Base-by-base conservation (phyloP, 1,284 basidiomycete species). In the Trametes polyzona region DNA sequence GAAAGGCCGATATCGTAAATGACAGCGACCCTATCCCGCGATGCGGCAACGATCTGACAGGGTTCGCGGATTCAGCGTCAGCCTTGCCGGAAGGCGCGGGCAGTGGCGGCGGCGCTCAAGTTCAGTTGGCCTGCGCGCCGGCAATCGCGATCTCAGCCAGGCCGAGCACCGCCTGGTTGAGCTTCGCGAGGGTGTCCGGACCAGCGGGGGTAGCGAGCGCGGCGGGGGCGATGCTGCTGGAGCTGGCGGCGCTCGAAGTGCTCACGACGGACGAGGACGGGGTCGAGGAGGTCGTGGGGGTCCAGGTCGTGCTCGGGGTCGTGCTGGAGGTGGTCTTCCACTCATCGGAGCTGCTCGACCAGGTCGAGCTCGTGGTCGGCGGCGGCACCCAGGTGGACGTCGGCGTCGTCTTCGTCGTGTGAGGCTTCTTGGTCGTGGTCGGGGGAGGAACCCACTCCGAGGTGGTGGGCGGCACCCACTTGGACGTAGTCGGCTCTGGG, bases 161-260 rank as follows among this genome's bases (percentile, higher is more conserved):
- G 30, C 70, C 69, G 53, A 80, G 57, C 47, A 84, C 16, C n/a
- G 72, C 69, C 48, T 72, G 53, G 65, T 77, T 76, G 47, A 77
- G 37, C 30, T 39, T 53, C 11, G 67, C 27, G 51, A 82, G 55
- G 55, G 72, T 76, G 48, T 74, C 58, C n/a, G 73, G 68, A 50
- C 59, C 58, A 37, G 54, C 40, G 17, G 71, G 52, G 41, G 66
- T 23, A 32, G 67, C 68, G 17, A 71, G 74, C 19, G 76, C 69
- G 12, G 68, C 55, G 33, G 73, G 71, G 52, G 61, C 33, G 19
- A 74, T 60, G 47, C 69, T 72, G 51, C 65, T 50, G 6, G 66
- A 49, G n/a, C 65, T 60, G 43, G 71, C 57, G 35, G 69, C 59
- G 14, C 67, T 55, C 33, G 65, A 35, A 36, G 69, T 62, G 4